A percentile compares a stretch with the other conserved stretches of the same genome.
Evolutionary conservation across 805 yeast species (phyloP).

Genomic region (Zygotorulaspora florentina): DNA sequence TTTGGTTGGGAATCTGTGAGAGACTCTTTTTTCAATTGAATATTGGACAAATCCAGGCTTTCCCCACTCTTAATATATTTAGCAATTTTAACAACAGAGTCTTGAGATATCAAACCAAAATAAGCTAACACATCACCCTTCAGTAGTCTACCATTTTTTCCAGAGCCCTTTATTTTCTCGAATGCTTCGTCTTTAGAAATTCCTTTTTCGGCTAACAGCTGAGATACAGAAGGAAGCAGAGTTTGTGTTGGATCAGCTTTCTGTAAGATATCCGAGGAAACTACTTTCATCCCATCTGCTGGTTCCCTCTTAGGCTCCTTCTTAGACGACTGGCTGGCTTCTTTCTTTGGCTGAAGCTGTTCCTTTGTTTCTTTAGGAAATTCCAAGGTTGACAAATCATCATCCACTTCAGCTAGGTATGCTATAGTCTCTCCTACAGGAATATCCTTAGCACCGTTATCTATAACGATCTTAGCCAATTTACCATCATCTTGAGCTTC

Average conservation of each 20-base stretch:
- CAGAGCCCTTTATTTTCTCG: conserved; percentile 71
- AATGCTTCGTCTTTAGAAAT: conserved; percentile 71
- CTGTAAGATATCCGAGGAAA: conserved; percentile 13
- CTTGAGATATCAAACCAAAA: conserved; percentile 64
- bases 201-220: conserved; percentile 55
- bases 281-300: conserved; percentile 18
- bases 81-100: conserved; percentile 50
- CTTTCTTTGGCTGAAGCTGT: conserved; percentile 19
- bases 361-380: conserved; percentile 43
- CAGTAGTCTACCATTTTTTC: conserved; percentile 81
- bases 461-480: conserved; percentile 64
- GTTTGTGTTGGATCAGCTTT: conserved; percentile 64
- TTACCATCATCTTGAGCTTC: conserved; percentile 92
- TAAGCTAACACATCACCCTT: conserved; percentile 90
- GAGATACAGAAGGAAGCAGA: conserved; percentile 73
- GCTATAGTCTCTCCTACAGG: conserved; percentile 92
- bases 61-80: conserved; percentile 51
- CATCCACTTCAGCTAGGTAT: conserved; percentile 79
- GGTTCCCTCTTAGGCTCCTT: conserved; percentile 21
- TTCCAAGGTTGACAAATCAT: conserved; percentile 64
- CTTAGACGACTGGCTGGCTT: conserved; percentile 19
- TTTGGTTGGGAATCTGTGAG: conserved; percentile 13
- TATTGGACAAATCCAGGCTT: conserved; percentile 69
- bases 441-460: conserved; percentile 73
- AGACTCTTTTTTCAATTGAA: conserved; percentile 39